Base-by-base conservation (phyloP, 192 early-diverging fungal species). In the Diversispora epigaea region DNA sequence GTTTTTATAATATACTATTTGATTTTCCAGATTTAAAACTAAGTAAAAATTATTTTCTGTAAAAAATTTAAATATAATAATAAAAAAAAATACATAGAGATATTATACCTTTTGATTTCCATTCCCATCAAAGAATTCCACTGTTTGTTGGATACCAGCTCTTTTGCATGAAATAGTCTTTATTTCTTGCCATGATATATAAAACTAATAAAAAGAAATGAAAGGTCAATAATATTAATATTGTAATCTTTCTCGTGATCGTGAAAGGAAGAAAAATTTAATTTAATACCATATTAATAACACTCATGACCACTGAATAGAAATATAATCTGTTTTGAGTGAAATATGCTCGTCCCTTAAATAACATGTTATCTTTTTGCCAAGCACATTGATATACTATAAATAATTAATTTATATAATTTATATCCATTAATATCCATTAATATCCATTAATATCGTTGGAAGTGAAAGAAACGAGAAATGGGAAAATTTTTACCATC, bases 301-400 rank as follows among this genome's bases (percentile, higher is more conserved):
- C 87, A 0, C 86, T 85, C 77, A 91, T 83, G 43, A 90, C 82
- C 47, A 77, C 85, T 41, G 86, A 90, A 71, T 90, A 85, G 61
- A 91, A 91, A 71, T 89, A 91, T 8, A 91, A 52, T 19, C 80
- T 81, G 44, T 84, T 79, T 72, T 91, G 90, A 0, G 89, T 90
- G 8, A 91, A 32, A 68, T 84, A 91, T 50, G 84, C 72, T 44
- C 77, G 79, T 0, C 89, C 89, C 25, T 81, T 85, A 15, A 88
- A 77, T 22, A 70, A 71, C 44, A 84, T 81, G 10, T 83, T 82
- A 54, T 77, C 15, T 17, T 6, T 44, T 61, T 25, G 44, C 75
- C 62, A 66, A 4, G 50, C 67, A 45, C 76, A 40, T 40, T 44
- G n/a, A 64, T 63, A 70, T 17, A 76, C 25, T 81, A 71, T 83